phyloP scores from a whole-genome alignment of 2,329 filamentous ascomycete species.

The Ophioceras dolichostomum region DNA sequence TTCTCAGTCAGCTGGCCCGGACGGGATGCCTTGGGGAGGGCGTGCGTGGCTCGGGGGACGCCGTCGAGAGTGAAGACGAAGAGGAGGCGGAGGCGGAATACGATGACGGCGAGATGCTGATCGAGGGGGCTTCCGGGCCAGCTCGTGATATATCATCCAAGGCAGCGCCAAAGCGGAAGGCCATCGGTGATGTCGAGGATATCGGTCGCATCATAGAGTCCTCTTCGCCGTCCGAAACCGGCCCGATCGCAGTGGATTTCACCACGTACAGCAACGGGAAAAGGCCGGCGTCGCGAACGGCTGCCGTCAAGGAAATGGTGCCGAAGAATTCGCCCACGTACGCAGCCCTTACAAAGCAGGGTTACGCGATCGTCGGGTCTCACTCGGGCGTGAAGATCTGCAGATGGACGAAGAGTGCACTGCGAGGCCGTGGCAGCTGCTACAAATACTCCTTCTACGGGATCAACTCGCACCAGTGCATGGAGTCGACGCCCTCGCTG shows the following conservation, averaged over 20 bases:
- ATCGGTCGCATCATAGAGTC: slow-evolving; percentile 54
- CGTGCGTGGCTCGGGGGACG: slow-evolving; percentile 68
- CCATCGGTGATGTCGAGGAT: slow-evolving; percentile 74
- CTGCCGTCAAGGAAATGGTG: slow-evolving; percentile 83
- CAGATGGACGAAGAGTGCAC: slow-evolving; percentile 94
- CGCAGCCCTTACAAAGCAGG: slow-evolving; percentile 83
- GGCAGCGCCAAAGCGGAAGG: slow-evolving; percentile 30
- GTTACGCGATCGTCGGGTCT: slow-evolving; percentile 87
- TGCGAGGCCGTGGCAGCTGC: slow-evolving; percentile 85
- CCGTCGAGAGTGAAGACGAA: slow-evolving; percentile 75
- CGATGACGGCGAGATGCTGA: slow-evolving; percentile 44
- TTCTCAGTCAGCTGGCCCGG: slow-evolving; percentile 50
- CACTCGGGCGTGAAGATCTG: slow-evolving; percentile 97
- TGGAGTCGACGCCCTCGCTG: slow-evolving; percentile 93
- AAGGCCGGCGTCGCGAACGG: too few relatives aligned
- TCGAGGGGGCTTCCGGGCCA: too few relatives aligned
- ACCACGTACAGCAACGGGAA: slow-evolving; percentile 53
- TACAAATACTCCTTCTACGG: slow-evolving; percentile 98
- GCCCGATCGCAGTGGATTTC: slow-evolving; percentile 72
- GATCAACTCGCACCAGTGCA: slow-evolving; percentile 91
- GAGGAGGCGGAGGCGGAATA: slow-evolving; percentile 44
- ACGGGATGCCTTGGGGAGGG: slow-evolving; percentile 49
- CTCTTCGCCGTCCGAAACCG: slow-evolving; percentile 24
- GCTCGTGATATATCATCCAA: too few relatives aligned
- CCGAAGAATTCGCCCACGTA: slow-evolving; percentile 84